Evolutionary conservation across 2,329 filamentous ascomycete species (phyloP), one percentile per base, ranked within the genome.

Genomic region (Aspergillus sp.): DNA sequence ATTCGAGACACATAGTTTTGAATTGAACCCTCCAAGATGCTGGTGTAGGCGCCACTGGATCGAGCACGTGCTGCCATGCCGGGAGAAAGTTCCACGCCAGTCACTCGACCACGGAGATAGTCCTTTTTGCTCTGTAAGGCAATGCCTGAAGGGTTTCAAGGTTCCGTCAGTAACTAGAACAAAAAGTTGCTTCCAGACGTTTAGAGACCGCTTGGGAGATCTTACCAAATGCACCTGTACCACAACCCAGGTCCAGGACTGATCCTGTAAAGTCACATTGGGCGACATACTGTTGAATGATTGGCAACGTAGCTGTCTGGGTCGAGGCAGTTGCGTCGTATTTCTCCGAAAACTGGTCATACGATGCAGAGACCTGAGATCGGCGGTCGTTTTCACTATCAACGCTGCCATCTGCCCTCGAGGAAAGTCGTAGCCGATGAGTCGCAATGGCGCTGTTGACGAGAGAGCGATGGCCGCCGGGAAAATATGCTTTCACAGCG

Each of bases 211-310:
- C 19, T 19, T 19, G 19, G 19, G 19, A 19, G 19, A 19, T 19
- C 19, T 19, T 19, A n/a, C 56, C 56, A 28, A 56, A 45, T 9
- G 46, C 12, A 5, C 56, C 56, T 4, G 47, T 56, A 35, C 56
- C 56, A 36, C 52, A 55, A 7, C 46, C 56, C 5, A 58, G 44
- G 44, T 57, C 55, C 4, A 57, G 45, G n/a, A 51, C 42, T 28
- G 48, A 51, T 3, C 55, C 53, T 3, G 32, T 41, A 7, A 51
- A 48, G 9, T 46, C 29, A 7, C 44, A 44, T 4, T 36, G 9
- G 34, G 33, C 9, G 10, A 45, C 29, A n/a, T 19, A 19, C 19
- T 19, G 19, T 19, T 19, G 19, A 19, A 19, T 19, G 19, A 19
- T 19, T 19, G 19, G 19, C 19, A 19, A 19, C 19, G 19, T 19